Evolutionary conservation across 2,329 filamentous ascomycete species (phyloP).

Genomic region (Aureobasidium sp.): DNA sequence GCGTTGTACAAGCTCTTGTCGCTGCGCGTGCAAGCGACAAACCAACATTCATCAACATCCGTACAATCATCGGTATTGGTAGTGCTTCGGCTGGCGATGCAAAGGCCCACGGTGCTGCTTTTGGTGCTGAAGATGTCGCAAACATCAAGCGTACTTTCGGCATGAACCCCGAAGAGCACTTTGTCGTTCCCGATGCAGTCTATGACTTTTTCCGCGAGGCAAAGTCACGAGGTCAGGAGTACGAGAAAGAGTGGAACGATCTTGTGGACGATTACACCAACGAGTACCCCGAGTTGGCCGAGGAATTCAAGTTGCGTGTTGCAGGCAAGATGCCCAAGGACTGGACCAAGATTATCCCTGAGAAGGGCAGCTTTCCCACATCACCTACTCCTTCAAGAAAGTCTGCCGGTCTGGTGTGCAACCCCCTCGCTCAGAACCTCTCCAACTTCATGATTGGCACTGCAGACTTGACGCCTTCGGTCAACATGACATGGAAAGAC

Average conservation of each 20-base stretch:
- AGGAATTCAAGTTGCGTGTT: conserved; percentile 40
- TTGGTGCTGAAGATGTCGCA: conserved; percentile 45
- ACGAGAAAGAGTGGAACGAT: conserved; percentile 42
- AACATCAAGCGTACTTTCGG: conserved; percentile 45
- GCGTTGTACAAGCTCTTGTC: conserved; percentile 39
- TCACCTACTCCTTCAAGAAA: conserved; percentile 42
- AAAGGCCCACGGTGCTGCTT: conserved; percentile 50
- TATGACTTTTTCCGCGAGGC: conserved; percentile 46
- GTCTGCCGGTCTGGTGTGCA: conserved; percentile 38
- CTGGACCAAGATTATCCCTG: conserved; percentile 44
- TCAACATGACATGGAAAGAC: conserved; percentile 33
- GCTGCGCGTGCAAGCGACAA: conserved; percentile 31
- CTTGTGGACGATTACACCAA: conserved; percentile 36
- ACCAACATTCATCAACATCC: conserved; percentile 49
- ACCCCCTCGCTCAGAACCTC: conserved; percentile 25
- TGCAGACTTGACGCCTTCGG: conserved; percentile 30
- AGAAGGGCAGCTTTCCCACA: conserved; percentile 36
- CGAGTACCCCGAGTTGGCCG: conserved; percentile 41
- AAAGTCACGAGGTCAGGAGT: conserved; percentile 36
- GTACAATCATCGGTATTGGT: conserved; percentile 47
- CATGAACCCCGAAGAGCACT: conserved; percentile 37
- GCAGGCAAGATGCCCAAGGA: conserved; percentile 39
- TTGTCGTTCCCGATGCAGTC: conserved; percentile 34
- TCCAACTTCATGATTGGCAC: conserved; percentile 30
- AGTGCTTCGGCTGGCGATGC: conserved; percentile 43